These are phyloP conservation scores for Coprinopsis sp. DNA, from an alignment of 768 basidiomycete species.

Conservation along the genomic window DNA sequence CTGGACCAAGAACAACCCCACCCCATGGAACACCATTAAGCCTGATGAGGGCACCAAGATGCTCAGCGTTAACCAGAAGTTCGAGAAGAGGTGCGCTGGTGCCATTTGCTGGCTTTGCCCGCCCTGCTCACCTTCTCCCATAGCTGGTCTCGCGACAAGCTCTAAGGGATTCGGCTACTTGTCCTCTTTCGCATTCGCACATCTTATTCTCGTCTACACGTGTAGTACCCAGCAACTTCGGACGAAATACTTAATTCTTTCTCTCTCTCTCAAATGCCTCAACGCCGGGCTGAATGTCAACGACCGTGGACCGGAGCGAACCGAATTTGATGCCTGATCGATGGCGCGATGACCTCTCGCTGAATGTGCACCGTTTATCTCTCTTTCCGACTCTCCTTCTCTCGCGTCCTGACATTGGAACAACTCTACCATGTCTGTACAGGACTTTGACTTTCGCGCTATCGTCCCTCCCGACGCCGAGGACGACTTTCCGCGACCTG, in stretches of 20 bases:
- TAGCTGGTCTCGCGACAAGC: slow-evolving; percentile 75
- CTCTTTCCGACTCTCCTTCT: slow-evolving; percentile 2
- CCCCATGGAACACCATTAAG: slow-evolving; percentile 83
- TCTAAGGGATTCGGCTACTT: slow-evolving; percentile 40
- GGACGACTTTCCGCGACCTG: slow-evolving; percentile 34
- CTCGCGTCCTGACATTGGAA: no score
- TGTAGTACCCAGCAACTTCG: slow-evolving; percentile 4
- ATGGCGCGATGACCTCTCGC: slow-evolving; percentile 6
- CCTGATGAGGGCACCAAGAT: slow-evolving; percentile 73
- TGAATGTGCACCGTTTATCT: neutral
- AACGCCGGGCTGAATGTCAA: neutral
- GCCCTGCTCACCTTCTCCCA: neutral
- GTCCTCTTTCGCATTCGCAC: slow-evolving; percentile 10
- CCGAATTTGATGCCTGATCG: slow-evolving; percentile 3
- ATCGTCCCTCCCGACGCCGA: slow-evolving; percentile 23
- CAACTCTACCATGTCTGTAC: slow-evolving; percentile 7
- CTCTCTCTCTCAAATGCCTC: neutral
- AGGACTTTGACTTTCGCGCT: slow-evolving; percentile 2
- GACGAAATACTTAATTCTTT: slow-evolving; percentile 4
- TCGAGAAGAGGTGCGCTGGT: slow-evolving; percentile 59
- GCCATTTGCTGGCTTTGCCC: neutral
- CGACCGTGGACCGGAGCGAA: neutral
- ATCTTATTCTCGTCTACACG: slow-evolving; percentile 8
- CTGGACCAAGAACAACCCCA: slow-evolving; percentile 70
- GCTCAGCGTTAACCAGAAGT: slow-evolving; percentile 64